These are phyloP conservation scores for Backusella australiensis DNA, from an alignment of 192 early-diverging fungal genomes.

Conservation along the genomic window DNA sequence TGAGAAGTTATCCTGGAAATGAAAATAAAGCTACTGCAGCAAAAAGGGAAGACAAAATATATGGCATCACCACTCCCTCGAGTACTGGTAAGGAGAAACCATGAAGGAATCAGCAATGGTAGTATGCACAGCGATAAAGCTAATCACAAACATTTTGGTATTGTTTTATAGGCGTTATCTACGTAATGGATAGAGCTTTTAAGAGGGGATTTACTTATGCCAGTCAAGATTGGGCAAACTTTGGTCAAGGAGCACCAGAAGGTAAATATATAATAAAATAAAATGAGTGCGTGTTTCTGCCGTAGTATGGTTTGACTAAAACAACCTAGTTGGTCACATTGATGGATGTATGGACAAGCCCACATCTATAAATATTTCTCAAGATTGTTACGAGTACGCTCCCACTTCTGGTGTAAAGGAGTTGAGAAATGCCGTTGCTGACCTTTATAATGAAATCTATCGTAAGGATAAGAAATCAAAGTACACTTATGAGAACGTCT, in stretches of 20 bases:
- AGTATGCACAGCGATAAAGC: too few species aligned
- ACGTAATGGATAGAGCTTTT: conserved; percentile 50
- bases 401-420: conserved; percentile 42
- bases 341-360: conserved; percentile 33
- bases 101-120: too few species aligned
- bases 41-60: conserved; percentile 21
- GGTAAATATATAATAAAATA: conserved; percentile 21
- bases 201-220: conserved; percentile 42
- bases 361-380: conserved; percentile 10
- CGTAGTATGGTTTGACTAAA: neutral
- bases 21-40: conserved; percentile 16
- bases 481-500: conserved; percentile 51
- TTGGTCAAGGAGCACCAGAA: conserved; percentile 48
- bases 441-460: conserved; percentile 48
- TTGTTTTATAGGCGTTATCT: conserved; percentile 39
- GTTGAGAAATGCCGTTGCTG: conserved; percentile 43
- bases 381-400: conserved; percentile 33
- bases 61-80: conserved; percentile 16
- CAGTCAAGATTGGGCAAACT: conserved; percentile 35
- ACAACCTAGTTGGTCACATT: conserved; percentile 26
- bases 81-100: too few species aligned
- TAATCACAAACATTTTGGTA: too few species aligned
- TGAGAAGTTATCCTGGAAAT: conserved; percentile 39
- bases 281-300: too few species aligned
- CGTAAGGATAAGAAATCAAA: conserved; percentile 39